Conservation (phyloP, 169 alveolate species). For the Cryptosporidium canis region DNA sequence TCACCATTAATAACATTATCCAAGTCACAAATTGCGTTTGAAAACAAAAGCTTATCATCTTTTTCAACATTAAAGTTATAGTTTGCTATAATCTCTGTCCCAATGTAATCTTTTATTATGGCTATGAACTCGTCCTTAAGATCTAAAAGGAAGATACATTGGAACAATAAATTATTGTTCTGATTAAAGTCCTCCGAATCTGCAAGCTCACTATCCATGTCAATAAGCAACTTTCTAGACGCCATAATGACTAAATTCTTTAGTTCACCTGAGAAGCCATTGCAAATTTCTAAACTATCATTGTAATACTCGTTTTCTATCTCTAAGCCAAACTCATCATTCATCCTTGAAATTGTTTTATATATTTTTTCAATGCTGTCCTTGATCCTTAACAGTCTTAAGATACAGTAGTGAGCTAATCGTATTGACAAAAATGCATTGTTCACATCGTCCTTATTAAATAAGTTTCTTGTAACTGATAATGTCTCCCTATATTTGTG, state of each 20-base stretch:
- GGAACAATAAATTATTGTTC: neutral
- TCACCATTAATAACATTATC: neutral
- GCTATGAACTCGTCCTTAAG: slow-evolving; percentile 15
- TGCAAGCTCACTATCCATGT: neutral
- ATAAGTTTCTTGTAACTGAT: neutral
- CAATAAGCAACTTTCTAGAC: neutral
- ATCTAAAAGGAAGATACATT: slow-evolving; percentile 23
- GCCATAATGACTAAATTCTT: neutral
- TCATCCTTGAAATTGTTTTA: neutral
- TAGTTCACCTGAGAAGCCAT: slow-evolving; percentile 20
- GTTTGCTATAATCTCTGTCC: neutral
- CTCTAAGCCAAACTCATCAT: neutral
- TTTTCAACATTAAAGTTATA: neutral
- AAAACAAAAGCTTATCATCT: slow-evolving; percentile 41
- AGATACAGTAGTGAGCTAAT: slow-evolving; percentile 18
- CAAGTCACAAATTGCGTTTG: slow-evolving; percentile 3
- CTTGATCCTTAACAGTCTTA: neutral
- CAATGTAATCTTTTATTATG: neutral
- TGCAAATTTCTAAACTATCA: slow-evolving; percentile 10
- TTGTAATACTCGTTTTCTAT: neutral
- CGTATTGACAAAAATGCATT: slow-evolving; percentile 11
- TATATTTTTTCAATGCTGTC: neutral
- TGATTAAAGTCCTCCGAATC: slow-evolving; percentile 5
- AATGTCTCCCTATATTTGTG: slow-evolving; percentile 2
- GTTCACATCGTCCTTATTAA: neutral